Base-by-base conservation (phyloP, 164 flowering plant genomes). In the Stephania cephalantha region DNA sequence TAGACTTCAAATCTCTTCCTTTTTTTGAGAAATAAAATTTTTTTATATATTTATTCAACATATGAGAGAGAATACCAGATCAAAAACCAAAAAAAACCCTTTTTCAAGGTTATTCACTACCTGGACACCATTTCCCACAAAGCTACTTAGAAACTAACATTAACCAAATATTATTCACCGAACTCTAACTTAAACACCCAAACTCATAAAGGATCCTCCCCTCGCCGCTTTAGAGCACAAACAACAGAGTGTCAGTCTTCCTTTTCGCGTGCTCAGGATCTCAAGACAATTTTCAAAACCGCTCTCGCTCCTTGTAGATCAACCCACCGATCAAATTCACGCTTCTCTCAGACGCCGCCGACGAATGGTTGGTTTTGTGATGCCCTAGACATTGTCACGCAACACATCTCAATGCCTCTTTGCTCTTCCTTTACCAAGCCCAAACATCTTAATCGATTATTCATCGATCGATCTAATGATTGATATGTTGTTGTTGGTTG, bases 231-330 rank as follows among this genome's bases (percentile, higher is more conserved):
- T 29, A 80, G 68, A 18, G 82, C 77, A 70, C 76, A 80, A 17
- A 80, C 82, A 7, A 76, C 79, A 77, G 79, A 15, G 82, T 76
- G 1, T 76, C 81, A n/a, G 81, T 79, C 76, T 79, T 79, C 73
- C 81, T 72, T 68, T 78, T 61, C 0, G 79, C 76, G 13, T 79
- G 81, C 70, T 79, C 7, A 79, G 76, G 12, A 76, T 79, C 74
- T 79, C 35, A 79, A 66, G 35, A 79, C 73, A 76, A 79, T 79
- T 74, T 79, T 79, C 44, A 79, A 45, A 11, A 79, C 82, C 2
- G 76, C 82, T 45, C 82, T 77, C 4, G 82, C 58, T 79, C 82
- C 76, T 79, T 78, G 58, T 79, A 79, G 79, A 79, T 79, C 65
- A 79, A 71, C 0, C 82, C 82, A 6, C 79, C 72, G 46, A 79